Percentiles rank a stretch among this genome's conserved stretches.
These are phyloP conservation scores for Haematococcus sp. DNA, from an alignment of 139 green algal genomes.

Conservation along the genomic window DNA sequence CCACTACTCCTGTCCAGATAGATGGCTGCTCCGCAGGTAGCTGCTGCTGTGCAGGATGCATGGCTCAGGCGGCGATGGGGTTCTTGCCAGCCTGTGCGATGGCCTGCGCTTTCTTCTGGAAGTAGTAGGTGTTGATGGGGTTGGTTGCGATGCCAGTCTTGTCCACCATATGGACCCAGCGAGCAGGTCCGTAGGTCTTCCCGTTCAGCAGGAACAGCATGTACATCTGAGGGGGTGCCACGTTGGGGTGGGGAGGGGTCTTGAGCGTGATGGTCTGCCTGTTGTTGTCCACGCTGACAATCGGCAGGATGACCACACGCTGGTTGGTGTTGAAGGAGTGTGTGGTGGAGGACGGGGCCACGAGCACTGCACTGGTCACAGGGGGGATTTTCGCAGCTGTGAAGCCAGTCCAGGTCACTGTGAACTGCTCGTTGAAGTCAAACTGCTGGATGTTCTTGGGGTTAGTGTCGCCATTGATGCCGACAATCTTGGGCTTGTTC, in stretches of 20 bases:
- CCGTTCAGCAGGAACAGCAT: too few species aligned
- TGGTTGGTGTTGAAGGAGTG: constrained; percentile 47
- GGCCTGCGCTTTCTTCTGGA: too few species aligned
- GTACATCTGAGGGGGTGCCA: not conserved
- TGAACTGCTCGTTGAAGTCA: not conserved
- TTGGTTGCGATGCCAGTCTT: too few species aligned
- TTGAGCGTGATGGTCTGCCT: not conserved
- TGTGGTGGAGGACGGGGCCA: constrained; percentile 30
- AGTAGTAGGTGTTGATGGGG: too few species aligned
- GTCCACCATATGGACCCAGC: too few species aligned
- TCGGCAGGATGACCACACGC: constrained; percentile 22
- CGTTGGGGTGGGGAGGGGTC: not conserved
- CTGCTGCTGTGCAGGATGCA: too few species aligned
- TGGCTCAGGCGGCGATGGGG: too few species aligned
- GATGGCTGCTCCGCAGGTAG: too few species aligned
- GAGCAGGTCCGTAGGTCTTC: too few species aligned
- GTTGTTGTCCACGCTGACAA: not conserved
- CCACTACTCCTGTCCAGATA: too few species aligned
- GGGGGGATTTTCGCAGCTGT: not conserved
- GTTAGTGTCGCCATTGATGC: not conserved
- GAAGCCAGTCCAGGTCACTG: not conserved
- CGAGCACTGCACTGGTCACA: constrained; percentile 9
- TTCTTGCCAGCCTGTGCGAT: too few species aligned
- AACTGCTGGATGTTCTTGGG: not conserved
- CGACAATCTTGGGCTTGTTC: constrained; percentile 7